Evolutionary conservation across 805 yeast species (phyloP).

Genomic region (Wickerhamomyces kurtzmanii): DNA sequence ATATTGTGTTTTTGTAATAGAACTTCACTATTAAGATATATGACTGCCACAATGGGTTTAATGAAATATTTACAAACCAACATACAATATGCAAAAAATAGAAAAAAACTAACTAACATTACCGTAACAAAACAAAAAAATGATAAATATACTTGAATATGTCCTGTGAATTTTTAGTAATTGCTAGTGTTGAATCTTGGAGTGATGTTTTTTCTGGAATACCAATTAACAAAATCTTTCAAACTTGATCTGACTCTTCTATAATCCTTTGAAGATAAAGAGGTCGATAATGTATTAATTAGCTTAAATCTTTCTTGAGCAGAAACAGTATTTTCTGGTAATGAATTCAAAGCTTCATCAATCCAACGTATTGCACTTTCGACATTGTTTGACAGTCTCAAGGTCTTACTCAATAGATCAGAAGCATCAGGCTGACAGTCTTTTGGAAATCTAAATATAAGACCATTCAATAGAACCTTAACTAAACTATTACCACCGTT

Average conservation of each 20-base stretch:
- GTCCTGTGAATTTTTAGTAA: no score
- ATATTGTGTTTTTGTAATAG: no score
- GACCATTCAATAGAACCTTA: constrained; percentile 47
- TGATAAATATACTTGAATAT: no score
- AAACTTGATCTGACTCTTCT: constrained; percentile 65
- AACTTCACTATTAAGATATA: no score
- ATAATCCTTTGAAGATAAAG: constrained; percentile 59
- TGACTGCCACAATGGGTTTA: no score
- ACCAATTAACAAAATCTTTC: constrained; percentile 77
- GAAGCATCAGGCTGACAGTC: constrained; percentile 69
- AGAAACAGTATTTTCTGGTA: constrained; percentile 59
- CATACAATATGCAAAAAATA: no score
- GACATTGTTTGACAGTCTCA: constrained; percentile 39
- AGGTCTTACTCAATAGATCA: constrained; percentile 57
- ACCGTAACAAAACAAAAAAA: no score
- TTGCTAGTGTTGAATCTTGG: constrained; percentile 27
- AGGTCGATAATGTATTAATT: constrained; percentile 41
- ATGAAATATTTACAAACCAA: no score
- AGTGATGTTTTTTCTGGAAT: constrained; percentile 62
- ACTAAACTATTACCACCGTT: constrained; percentile 52
- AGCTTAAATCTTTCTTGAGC: constrained; percentile 61
- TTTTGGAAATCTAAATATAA: constrained; percentile 59
- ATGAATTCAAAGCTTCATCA: constrained; percentile 35
- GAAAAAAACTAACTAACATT: no score
- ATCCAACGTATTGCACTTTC: constrained; percentile 45